Evolutionary conservation across 202 grass and related monocot genomes (phyloP).

Genomic region (Eragrostis tef): DNA sequence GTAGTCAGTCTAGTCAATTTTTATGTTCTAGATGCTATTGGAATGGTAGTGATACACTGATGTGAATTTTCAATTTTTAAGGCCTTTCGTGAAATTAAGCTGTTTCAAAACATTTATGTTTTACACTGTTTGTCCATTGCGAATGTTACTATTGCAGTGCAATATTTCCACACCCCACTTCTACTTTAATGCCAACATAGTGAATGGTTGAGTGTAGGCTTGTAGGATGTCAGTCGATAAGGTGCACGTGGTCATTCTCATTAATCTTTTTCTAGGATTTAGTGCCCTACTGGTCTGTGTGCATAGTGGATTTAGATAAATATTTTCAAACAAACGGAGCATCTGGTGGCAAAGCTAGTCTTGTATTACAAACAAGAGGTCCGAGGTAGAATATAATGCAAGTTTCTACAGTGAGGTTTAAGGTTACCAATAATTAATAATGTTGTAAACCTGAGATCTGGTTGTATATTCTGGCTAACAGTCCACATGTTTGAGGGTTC

Average conservation of each 20-base stretch:
- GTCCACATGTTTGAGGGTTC: neutral
- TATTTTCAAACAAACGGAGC: neutral
- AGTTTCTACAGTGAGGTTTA: neutral
- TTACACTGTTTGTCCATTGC: neutral
- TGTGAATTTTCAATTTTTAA: neutral
- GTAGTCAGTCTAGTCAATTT: neutral
- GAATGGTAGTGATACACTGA: constrained; percentile 1
- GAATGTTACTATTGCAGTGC: neutral
- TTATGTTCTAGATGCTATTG: constrained; percentile 2
- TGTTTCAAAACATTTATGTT: neutral
- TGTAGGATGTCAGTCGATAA: neutral
- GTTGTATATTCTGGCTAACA: neutral
- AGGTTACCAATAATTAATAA: neutral
- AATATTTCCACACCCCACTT: neutral
- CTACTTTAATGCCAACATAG: neutral
- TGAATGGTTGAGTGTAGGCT: neutral
- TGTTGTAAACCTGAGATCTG: neutral
- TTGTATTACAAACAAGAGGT: neutral
- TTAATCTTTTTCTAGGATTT: neutral
- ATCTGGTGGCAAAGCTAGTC: neutral
- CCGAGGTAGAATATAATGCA: neutral
- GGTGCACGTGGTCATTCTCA: neutral
- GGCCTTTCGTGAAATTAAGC: neutral
- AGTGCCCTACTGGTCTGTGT: neutral
- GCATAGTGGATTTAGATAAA: neutral